Base-by-base conservation (phyloP, 2,329 filamentous ascomycete genomes). In the Verticillium tricorpus region DNA sequence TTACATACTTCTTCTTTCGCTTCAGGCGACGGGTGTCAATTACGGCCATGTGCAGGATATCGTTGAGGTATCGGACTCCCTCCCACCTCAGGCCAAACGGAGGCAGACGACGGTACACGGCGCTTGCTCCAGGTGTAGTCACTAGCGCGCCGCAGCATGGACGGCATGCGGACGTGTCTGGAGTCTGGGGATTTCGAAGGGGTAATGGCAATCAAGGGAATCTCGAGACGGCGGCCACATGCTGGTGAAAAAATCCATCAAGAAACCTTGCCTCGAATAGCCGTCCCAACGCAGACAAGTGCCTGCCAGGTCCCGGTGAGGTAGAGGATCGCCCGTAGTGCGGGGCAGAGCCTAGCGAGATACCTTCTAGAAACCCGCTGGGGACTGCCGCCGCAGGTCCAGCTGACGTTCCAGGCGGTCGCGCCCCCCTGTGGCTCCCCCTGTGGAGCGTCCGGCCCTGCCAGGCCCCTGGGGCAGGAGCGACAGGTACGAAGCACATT, bases 401-500 rank as follows among this genome's bases (percentile, higher is more conserved):
- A 50, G 45, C 45, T 50, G 45, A 50, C 45, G 57, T 40, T 58
- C 57, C 35, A 37, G 40, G 57, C 32, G 57, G 57, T 37, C 35
- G 57, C 35, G 35, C 57, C 40, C 22, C 57, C 57, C 32, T 58
- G 57, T 45, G 58, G 40, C 31, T 28, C 17, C 22, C 5, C 32
- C 45, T 19, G 45, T 50, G 45, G 45, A 50, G 45, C 12, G 17
- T 25, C 45, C n/a, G 45, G 45, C n/a, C 45, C 45, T 50, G 45
- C n/a, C n/a, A 50, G 45, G 22, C 45, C 45, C 45, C 45, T 50
- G 45, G 57, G 56, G 56, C 57, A 58, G 35, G 57, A 58, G 57
- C 57, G 57, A 50, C 57, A 58, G 57, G 57, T 58, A 58, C 57
- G 57, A 58, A 31, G 37, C 37, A 17, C 35, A 40, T 37, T 40